phyloP scores from a whole-genome alignment of 148 eudicot species.

The Heliosperma pusillum region DNA sequence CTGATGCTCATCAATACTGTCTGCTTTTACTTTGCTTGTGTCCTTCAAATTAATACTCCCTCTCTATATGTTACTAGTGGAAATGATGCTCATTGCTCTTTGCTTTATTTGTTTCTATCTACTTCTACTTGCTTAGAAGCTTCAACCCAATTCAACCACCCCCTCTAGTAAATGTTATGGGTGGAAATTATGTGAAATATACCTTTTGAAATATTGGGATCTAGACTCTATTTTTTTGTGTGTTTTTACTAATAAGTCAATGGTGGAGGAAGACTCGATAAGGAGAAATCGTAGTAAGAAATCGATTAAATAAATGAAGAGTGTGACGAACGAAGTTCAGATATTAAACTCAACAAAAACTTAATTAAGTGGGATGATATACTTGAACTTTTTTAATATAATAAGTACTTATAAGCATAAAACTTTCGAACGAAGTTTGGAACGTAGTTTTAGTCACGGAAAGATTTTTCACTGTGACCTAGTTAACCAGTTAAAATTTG shows the following conservation, averaged over 20 bases:
- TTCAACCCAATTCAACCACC: background rate
- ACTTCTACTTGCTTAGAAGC: constrained; percentile 12
- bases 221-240: background rate
- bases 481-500: too few species aligned
- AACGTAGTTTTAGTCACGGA: too few species aligned
- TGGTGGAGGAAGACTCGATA: background rate
- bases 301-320: background rate
- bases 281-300: background rate
- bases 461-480: too few species aligned
- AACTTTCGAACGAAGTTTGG: too few species aligned
- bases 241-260: background rate
- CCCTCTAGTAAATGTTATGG: background rate
- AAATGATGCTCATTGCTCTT: background rate
- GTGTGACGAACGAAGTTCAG: too few species aligned
- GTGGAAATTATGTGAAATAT: background rate
- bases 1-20: constrained; percentile 9
- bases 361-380: too few species aligned
- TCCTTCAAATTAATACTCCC: background rate
- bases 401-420: too few species aligned
- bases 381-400: too few species aligned
- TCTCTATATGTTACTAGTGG: background rate
- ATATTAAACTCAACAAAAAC: too few species aligned
- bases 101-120: background rate
- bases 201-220: background rate
- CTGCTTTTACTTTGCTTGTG: constrained; percentile 11